These are phyloP conservation scores for Tolypocladium tropicale DNA, from an alignment of 2,329 filamentous ascomycete species.

Conservation along the genomic window DNA sequence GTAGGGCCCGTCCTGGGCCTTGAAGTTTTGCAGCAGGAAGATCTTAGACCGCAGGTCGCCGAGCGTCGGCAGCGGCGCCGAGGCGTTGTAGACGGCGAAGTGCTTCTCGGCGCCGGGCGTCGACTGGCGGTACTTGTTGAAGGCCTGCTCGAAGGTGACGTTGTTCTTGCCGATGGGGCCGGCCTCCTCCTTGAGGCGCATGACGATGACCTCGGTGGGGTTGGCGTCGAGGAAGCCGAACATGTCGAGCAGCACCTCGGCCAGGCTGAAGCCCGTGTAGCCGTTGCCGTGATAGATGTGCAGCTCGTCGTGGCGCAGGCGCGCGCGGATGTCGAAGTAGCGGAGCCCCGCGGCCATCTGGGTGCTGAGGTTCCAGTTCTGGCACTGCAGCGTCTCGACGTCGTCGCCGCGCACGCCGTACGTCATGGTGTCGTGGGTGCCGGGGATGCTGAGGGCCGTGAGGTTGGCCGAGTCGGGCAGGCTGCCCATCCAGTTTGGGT, in stretches of 20 bases:
- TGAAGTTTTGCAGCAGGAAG: constrained; percentile 38
- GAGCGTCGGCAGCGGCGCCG: constrained; percentile 28
- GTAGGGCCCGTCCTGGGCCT: constrained; percentile 19
- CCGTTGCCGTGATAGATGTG: constrained; percentile 36
- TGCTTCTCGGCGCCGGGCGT: constrained; percentile 22
- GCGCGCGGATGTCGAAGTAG: constrained; percentile 38
- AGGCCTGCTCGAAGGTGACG: constrained; percentile 33
- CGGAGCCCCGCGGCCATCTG: constrained; percentile 37
- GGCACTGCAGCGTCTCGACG: constrained; percentile 29
- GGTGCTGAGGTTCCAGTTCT: constrained; percentile 32
- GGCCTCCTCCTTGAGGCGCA: constrained; percentile 41
- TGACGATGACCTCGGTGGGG: constrained; percentile 34
- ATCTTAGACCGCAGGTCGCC: constrained; percentile 34
- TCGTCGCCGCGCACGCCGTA: constrained; percentile 21
- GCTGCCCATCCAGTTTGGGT: constrained; percentile 31
- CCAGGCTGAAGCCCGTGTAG: constrained; percentile 33
- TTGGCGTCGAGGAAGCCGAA: constrained; percentile 34
- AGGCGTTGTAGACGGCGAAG: constrained; percentile 22
- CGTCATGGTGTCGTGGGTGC: constrained; percentile 44
- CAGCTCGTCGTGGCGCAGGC: constrained; percentile 30
- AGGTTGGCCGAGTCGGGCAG: constrained; percentile 30
- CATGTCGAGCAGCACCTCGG: constrained; percentile 31
- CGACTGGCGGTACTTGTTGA: constrained; percentile 29
- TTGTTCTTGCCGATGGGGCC: constrained; percentile 23
- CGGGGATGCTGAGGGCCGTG: constrained; percentile 36